A percentile compares a stretch with the other conserved stretches of the same genome.
Evolutionary conservation across 2,329 filamentous ascomycete genomes (phyloP).

Genomic region (Thelonectria rubi): DNA sequence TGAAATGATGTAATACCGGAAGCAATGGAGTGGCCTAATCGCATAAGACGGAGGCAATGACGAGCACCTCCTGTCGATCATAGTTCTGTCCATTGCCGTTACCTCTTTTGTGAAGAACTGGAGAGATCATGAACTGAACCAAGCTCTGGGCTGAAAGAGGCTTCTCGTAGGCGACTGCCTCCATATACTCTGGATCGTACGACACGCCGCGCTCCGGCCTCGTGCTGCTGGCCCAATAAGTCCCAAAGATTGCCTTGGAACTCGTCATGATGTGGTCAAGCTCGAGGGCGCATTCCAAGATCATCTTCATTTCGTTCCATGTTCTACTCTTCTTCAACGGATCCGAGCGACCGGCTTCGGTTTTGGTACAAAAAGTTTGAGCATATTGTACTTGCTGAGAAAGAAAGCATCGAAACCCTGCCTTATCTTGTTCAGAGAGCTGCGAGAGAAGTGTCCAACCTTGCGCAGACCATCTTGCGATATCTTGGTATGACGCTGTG

Average conservation of each 20-base stretch:
- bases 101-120: slow-evolving; percentile 12
- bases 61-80: not conserved
- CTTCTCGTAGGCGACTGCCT: fast-evolving
- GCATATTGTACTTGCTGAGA: too few relatives aligned
- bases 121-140: slow-evolving; percentile 9
- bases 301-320: not conserved
- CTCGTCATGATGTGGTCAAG: slow-evolving; percentile 23
- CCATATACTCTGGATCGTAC: slow-evolving; percentile 12
- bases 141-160: fast-evolving
- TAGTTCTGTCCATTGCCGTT: slow-evolving; percentile 27
- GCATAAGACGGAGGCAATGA: slow-evolving; percentile 30
- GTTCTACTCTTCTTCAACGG: too few relatives aligned
- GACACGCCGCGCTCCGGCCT: fast-evolving
- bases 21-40: too few relatives aligned
- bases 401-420: too few relatives aligned
- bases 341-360: fast-evolving
- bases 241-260: slow-evolving; percentile 20
- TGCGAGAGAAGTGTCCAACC: not conserved
- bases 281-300: slow-evolving; percentile 11
- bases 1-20: too few relatives aligned
- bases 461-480: slow-evolving; percentile 21
- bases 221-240: not conserved
- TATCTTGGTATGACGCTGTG: not conserved
- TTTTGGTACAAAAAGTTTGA: too few relatives aligned
- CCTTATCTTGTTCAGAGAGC: not conserved